Percentiles rank a stretch among this genome's conserved stretches.
These are phyloP conservation scores for Salvia splendens DNA, from an alignment of 257 asterid genomes.

Conservation along the genomic window DNA sequence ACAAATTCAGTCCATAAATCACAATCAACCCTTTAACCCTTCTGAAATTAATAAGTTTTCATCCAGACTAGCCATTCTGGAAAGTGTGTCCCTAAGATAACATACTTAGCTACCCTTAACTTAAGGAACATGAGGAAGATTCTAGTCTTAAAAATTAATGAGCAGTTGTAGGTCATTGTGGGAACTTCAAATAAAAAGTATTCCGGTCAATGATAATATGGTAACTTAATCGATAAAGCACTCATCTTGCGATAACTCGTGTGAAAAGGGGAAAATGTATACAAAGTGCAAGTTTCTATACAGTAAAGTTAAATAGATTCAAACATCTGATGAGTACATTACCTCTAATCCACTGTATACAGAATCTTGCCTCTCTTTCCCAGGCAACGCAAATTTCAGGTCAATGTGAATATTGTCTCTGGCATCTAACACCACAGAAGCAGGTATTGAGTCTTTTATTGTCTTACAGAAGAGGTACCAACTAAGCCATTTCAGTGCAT, in stretches of 20 bases:
- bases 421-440: conserved; percentile 48
- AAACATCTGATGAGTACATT: conserved; percentile 16
- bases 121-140: conserved; percentile 7
- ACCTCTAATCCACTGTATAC: conserved; percentile 94
- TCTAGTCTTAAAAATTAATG: neutral
- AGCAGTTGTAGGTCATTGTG: neutral
- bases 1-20: neutral
- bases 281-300: neutral
- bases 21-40: too few relatives aligned
- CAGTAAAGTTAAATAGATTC: neutral
- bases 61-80: neutral
- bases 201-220: neutral
- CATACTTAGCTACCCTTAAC: neutral
- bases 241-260: neutral
- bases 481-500: conserved; percentile 8
- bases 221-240: neutral
- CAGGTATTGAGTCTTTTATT: neutral
- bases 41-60: too few relatives aligned
- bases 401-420: conserved; percentile 57
- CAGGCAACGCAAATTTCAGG: conserved; percentile 91
- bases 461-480: conserved; percentile 12
- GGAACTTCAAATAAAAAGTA: neutral
- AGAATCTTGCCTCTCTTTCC: conserved; percentile 99
- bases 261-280: conserved; percentile 3
- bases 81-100: neutral